A percentile compares a stretch with the other conserved stretches of the same genome.
Conservation (phyloP, 352 stramenopile genomes). For the Phytophthora rubi region DNA sequence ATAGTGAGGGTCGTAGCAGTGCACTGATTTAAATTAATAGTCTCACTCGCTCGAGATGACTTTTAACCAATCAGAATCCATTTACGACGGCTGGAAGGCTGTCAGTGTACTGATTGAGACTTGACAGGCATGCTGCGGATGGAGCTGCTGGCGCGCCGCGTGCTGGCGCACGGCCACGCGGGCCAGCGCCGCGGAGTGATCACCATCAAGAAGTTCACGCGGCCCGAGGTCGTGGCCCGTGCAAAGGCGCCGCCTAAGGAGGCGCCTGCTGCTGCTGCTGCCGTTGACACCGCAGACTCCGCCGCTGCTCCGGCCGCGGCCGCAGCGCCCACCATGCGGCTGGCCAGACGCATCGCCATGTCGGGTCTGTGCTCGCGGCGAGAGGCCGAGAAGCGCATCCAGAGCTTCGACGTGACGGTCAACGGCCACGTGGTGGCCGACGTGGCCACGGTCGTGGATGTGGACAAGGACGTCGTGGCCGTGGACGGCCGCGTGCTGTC, state of each 20-base stretch:
- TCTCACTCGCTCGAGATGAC: no score
- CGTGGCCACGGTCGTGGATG: conserved; percentile 64
- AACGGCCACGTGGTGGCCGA: conserved; percentile 73
- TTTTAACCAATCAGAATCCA: no score
- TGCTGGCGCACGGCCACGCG: background rate
- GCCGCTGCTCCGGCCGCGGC: background rate
- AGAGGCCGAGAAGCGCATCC: conserved; percentile 86
- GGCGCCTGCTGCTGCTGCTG: background rate
- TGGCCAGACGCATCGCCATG: conserved; percentile 88
- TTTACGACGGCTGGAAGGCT: no score
- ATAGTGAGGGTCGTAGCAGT: background rate
- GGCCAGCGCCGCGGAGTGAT: conserved; percentile 39
- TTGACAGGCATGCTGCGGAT: conserved; percentile 8
- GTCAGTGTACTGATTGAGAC: no score
- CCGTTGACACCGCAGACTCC: background rate
- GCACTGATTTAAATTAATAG: background rate
- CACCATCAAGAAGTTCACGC: conserved; percentile 60
- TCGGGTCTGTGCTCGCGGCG: conserved; percentile 82
- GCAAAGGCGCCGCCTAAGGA: conserved; percentile 10
- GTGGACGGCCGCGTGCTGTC: conserved; percentile 63
- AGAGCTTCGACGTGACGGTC: conserved; percentile 71
- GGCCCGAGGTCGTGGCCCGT: conserved; percentile 25
- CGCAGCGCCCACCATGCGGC: conserved; percentile 38
- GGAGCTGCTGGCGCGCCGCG: conserved; percentile 27
- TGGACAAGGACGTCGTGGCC: conserved; percentile 53